phyloP scores from a whole-genome alignment of 768 basidiomycete species.

The Rubroboletus pulcherrimus region DNA sequence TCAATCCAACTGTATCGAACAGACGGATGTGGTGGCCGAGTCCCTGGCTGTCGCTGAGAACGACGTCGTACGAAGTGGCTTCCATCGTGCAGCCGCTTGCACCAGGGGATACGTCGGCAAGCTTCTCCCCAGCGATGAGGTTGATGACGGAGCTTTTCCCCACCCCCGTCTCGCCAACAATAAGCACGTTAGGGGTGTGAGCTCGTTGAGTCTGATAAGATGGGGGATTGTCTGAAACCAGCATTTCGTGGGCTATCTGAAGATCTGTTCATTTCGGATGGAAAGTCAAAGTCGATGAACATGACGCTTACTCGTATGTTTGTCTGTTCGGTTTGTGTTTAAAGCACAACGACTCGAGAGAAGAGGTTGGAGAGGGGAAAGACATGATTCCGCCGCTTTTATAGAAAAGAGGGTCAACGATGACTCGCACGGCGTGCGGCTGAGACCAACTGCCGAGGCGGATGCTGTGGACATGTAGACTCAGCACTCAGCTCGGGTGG shows the following conservation, averaged over 20 bases:
- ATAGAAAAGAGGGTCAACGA: neutral
- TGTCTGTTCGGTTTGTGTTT: neutral
- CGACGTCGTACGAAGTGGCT: slow-evolving; percentile 20
- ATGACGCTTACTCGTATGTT: slow-evolving; percentile 9
- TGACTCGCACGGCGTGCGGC: neutral
- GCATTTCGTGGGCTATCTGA: slow-evolving; percentile 3
- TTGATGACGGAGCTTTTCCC: slow-evolving; percentile 42
- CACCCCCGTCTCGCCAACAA: slow-evolving; percentile 31
- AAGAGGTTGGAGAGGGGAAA: neutral
- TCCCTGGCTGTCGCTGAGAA: slow-evolving; percentile 10
- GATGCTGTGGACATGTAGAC: neutral
- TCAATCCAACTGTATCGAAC: slow-evolving; percentile 33
- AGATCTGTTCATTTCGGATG: neutral
- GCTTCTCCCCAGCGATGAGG: slow-evolving; percentile 29
- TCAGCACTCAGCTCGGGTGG: neutral
- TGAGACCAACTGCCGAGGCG: neutral
- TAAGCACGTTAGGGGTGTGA: slow-evolving; percentile 32
- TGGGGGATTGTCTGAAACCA: neutral
- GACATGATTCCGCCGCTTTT: neutral
- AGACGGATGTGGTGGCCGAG: slow-evolving; percentile 17
- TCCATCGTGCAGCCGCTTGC: slow-evolving; percentile 35
- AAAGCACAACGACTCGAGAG: neutral
- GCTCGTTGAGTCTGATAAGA: slow-evolving; percentile 10
- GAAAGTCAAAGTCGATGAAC: neutral
- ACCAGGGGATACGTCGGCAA: slow-evolving; percentile 27